Base-by-base conservation (phyloP, 257 asterid genomes). In the Leptodermis oblonga region DNA sequence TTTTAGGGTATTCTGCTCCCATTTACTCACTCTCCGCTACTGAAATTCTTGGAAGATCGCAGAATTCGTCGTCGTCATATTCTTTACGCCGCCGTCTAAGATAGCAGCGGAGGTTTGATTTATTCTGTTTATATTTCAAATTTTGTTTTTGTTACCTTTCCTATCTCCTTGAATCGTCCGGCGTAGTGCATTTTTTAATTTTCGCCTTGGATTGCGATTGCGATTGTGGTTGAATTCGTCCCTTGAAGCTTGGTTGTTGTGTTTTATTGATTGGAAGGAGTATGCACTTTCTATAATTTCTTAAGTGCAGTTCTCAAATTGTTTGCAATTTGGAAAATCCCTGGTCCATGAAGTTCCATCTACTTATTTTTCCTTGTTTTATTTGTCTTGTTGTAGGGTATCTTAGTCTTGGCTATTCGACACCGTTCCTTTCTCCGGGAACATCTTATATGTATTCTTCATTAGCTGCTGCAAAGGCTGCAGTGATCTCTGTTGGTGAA, bases 361-460 rank as follows among this genome's bases (percentile, higher is more conserved):
- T n/a, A n/a, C n/a, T n/a, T n/a, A n/a, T n/a, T n/a, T n/a, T n/a
- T n/a, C n/a, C n/a, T n/a, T n/a, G n/a, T n/a, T n/a, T n/a, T n/a
- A n/a, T n/a, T n/a, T n/a, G n/a, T n/a, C n/a, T n/a, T n/a, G n/a
- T n/a, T n/a, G 65, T 88, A 93, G 99, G 99, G 72, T 93, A 78
- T 82, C 97, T 93, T 42, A 88, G 73, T 80, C 96, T 85, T 78
- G 99, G 97, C 75, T 93, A 83, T 81, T 93, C 99, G 7, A 90
- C 99, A 4, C 99, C 99, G 30, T 90, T 93, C 79, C 94, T 93
- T 55, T 88, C 97, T 22, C 70, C 90, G 71, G 97, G 97, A 49
- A 73, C 88, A 65, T 93, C 97, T 23, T 93, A 90, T 84, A 93
- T 90, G 99, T 93, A 93, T 80, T 85, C 95, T 75, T 93, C 99